Evolutionary conservation across 768 basidiomycete species (phyloP).

Genomic region (Leccinum disarticulatum): DNA sequence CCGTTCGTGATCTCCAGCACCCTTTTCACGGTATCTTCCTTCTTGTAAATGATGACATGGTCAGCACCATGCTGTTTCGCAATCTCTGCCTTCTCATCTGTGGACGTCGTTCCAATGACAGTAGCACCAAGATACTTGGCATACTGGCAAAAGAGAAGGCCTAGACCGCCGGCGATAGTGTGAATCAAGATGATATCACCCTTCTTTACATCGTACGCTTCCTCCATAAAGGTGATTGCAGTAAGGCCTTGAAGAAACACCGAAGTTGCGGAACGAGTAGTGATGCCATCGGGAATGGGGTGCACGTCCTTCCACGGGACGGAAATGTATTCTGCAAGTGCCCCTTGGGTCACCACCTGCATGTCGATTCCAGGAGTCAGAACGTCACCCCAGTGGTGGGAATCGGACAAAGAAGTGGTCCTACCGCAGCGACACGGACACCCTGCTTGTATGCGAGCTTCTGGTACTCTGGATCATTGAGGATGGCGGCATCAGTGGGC

Average conservation of each 20-base stretch:
- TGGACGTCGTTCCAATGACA: conserved; percentile 93
- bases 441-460: conserved; percentile 65
- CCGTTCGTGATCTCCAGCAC: conserved; percentile 77
- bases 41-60: conserved; percentile 81
- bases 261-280: conserved; percentile 65
- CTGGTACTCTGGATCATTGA: conserved; percentile 63
- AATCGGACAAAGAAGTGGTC: neutral
- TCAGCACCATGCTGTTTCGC: conserved; percentile 81
- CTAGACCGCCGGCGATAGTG: conserved; percentile 91
- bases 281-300: conserved; percentile 61
- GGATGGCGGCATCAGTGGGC: conserved; percentile 62
- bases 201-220: conserved; percentile 81
- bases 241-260: conserved; percentile 76
- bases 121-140: conserved; percentile 74
- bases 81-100: conserved; percentile 75
- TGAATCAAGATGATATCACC: conserved; percentile 83
- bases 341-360: conserved; percentile 50
- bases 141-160: conserved; percentile 65
- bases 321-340: conserved; percentile 73
- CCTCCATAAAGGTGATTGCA: conserved; percentile 71
- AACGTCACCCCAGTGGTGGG: neutral
- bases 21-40: conserved; percentile 70
- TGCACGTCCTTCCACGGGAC: conserved; percentile 60
- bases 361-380: neutral
- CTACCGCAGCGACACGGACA: conserved; percentile 66